Percentiles rank a stretch among this genome's conserved stretches.
phyloP scores from a whole-genome alignment of 2,329 filamentous ascomycete genomes.

The Fusarium chuoi region DNA sequence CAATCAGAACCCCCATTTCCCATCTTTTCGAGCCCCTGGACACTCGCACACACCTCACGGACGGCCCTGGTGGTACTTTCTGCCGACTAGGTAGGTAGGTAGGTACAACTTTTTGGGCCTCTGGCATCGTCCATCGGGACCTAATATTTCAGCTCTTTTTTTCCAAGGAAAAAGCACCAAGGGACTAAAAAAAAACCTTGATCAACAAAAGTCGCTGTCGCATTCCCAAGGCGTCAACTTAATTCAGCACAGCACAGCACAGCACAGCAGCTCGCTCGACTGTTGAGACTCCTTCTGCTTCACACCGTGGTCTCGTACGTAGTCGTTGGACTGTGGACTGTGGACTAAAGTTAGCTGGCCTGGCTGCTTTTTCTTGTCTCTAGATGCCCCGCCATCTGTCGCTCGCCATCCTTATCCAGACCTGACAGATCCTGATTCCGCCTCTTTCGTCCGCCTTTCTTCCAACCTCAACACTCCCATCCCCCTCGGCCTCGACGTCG shows the following conservation, averaged over 20 bases:
- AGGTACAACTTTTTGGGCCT: constrained; percentile 38
- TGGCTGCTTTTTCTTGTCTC: constrained; percentile 36
- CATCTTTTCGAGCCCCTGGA: constrained; percentile 36
- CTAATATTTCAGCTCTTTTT: constrained; percentile 33
- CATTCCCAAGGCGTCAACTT: constrained; percentile 15
- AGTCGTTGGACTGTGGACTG: constrained; percentile 34
- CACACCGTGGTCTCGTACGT: constrained; percentile 13
- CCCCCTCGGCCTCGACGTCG: constrained; percentile 41
- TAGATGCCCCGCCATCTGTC: constrained; percentile 46
- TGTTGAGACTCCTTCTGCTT: neutral
- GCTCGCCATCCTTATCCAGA: constrained; percentile 43
- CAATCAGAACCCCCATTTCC: constrained; percentile 36
- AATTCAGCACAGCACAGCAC: neutral
- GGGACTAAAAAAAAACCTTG: neutral
- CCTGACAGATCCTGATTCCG: constrained; percentile 47
- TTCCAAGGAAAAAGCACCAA: constrained; percentile 16
- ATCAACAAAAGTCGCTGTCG: constrained; percentile 10
- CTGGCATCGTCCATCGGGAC: constrained; percentile 36
- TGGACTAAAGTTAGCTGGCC: constrained; percentile 21
- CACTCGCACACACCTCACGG: constrained; percentile 30
- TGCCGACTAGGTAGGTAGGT: constrained; percentile 31
- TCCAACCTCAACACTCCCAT: constrained; percentile 37
- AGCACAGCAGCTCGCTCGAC: constrained; percentile 8
- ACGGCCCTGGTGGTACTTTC: constrained; percentile 36
- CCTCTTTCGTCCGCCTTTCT: constrained; percentile 36